Conservation (phyloP, 768 basidiomycete species). For the Mycena latifolia region DNA sequence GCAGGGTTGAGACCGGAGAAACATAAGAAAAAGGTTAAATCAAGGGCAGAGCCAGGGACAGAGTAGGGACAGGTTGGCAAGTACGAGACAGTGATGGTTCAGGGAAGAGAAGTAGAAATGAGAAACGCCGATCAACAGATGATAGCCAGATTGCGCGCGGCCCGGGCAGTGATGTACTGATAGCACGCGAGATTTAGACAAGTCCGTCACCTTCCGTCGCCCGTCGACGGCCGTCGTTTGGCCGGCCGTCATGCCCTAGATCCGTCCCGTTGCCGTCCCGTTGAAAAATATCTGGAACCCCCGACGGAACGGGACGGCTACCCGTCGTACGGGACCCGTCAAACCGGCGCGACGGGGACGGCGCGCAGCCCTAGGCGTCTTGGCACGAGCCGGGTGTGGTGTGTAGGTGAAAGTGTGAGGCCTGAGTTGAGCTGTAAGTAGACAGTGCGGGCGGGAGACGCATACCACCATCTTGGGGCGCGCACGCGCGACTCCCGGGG, state of each 20-base stretch:
- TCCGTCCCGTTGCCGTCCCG: constrained; percentile 5
- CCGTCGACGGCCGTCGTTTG: constrained; percentile 19
- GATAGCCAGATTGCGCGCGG: constrained; percentile 8
- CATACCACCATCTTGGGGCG: too few relatives aligned
- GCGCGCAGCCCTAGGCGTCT: constrained; percentile 10
- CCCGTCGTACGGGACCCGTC: neutral
- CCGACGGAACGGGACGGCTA: neutral
- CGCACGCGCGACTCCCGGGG: too few relatives aligned
- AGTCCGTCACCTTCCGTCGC: constrained; percentile 15
- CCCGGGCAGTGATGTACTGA: constrained; percentile 11
- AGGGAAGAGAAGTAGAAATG: too few relatives aligned
- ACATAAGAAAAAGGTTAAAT: constrained; percentile 14
- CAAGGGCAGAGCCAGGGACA: constrained; percentile 10
- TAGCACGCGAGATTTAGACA: constrained; percentile 7
- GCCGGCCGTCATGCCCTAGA: constrained; percentile 10
- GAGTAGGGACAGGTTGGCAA: constrained; percentile 10
- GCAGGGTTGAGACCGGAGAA: constrained; percentile 8
- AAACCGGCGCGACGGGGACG: neutral
- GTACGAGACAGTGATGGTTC: constrained; percentile 11
- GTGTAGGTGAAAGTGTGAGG: too few relatives aligned
- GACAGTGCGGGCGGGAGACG: too few relatives aligned
- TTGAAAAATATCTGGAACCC: neutral
- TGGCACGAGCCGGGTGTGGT: too few relatives aligned
- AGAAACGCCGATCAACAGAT: constrained; percentile 13
- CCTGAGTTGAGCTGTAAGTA: too few relatives aligned